Evolutionary conservation across 345 rosid genomes (phyloP).

Genomic region (Kernera saxatilis): DNA sequence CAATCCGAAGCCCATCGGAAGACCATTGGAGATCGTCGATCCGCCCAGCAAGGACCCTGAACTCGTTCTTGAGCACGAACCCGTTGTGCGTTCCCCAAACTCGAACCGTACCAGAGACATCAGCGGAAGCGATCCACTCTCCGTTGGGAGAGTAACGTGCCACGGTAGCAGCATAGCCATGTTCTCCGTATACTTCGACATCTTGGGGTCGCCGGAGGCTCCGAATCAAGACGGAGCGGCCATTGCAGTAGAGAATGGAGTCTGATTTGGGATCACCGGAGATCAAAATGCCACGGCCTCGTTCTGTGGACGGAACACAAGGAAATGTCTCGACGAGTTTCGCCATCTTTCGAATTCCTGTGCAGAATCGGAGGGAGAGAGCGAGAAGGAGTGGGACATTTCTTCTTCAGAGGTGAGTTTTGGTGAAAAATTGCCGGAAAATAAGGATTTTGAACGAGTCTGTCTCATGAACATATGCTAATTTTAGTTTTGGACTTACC

Average conservation of each 20-base stretch:
- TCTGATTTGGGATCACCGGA: conserved; percentile 70
- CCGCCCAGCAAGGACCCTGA: conserved; percentile 76
- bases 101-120: conserved; percentile 75
- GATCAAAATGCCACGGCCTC: conserved; percentile 84
- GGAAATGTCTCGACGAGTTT: conserved; percentile 69
- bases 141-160: conserved; percentile 96
- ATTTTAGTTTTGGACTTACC: background rate
- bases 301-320: conserved; percentile 79
- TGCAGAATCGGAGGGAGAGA: background rate
- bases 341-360: conserved; percentile 30
- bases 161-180: conserved; percentile 81
- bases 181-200: conserved; percentile 82
- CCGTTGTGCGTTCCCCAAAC: conserved; percentile 94
- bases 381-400: background rate
- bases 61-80: conserved; percentile 85
- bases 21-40: conserved; percentile 98
- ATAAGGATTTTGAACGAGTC: conserved; percentile 21
- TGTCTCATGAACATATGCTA: background rate
- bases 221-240: conserved; percentile 74
- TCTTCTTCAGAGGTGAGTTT: conserved; percentile 4
- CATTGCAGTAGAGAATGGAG: conserved; percentile 70
- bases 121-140: conserved; percentile 98
- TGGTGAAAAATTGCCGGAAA: background rate
- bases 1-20: conserved; percentile 74
- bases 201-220: conserved; percentile 61